Conservation (phyloP, 768 basidiomycete species). For the Trametes elegans region DNA sequence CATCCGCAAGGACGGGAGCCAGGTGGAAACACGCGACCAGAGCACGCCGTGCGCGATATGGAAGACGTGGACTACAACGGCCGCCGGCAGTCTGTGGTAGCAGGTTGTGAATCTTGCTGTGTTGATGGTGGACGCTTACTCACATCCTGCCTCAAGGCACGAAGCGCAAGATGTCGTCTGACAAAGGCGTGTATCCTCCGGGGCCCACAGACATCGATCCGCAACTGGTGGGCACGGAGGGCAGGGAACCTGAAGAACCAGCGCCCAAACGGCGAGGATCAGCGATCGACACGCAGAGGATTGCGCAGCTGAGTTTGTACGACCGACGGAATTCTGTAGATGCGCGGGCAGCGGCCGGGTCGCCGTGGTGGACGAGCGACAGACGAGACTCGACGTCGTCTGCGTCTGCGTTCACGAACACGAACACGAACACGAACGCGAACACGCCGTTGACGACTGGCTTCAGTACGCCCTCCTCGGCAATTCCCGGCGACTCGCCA, state of each 20-base stretch:
- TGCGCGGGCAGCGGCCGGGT: constrained; percentile 43
- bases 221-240: constrained; percentile 65
- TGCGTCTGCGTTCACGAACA: constrained; percentile 60
- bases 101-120: constrained; percentile 35
- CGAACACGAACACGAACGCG: too few species aligned
- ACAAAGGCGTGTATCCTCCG: constrained; percentile 50
- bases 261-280: constrained; percentile 84
- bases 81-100: constrained; percentile 70
- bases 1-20: constrained; percentile 10
- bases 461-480: constrained; percentile 38
- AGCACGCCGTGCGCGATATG: constrained; percentile 34
- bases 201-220: constrained; percentile 64
- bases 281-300: constrained; percentile 72
- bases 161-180: constrained; percentile 82
- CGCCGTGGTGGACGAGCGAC: constrained; percentile 59
- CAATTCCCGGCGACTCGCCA: constrained; percentile 61
- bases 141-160: constrained; percentile 49
- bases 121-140: constrained; percentile 22
- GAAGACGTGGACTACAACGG: constrained; percentile 67
- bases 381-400: constrained; percentile 69
- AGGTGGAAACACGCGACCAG: constrained; percentile 14
- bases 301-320: constrained; percentile 72
- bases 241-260: constrained; percentile 62
- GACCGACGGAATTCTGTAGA: constrained; percentile 80
- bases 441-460: constrained; percentile 41